A percentile compares a stretch with the other conserved stretches of the same genome.
These are phyloP conservation scores for Lathyrus aphaca DNA, from an alignment of 306 rosid species.

Conservation along the genomic window DNA sequence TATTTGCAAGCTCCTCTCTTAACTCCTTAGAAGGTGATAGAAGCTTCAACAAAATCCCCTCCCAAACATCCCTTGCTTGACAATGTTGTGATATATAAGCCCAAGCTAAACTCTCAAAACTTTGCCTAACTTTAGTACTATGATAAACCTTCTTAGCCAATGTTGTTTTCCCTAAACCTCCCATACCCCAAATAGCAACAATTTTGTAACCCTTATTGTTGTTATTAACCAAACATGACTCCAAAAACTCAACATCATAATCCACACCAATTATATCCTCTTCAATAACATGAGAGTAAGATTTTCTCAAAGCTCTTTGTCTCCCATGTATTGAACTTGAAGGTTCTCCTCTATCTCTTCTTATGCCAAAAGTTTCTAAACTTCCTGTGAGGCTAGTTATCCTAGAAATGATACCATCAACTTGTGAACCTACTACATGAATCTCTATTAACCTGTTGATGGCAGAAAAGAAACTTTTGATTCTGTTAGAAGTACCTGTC, in stretches of 20 bases:
- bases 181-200: conserved; percentile 64
- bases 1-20: conserved; percentile 38
- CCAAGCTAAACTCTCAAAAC: conserved; percentile 56
- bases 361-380: conserved; percentile 42
- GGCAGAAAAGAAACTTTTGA: conserved; percentile 38
- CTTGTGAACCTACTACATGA: conserved; percentile 39
- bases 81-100: conserved; percentile 63
- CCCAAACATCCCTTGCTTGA: conserved; percentile 60
- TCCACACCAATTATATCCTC: conserved; percentile 57
- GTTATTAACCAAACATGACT: conserved; percentile 35
- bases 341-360: conserved; percentile 33
- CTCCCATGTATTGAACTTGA: conserved; percentile 38
- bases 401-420: conserved; percentile 37
- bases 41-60: conserved; percentile 44
- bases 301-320: conserved; percentile 44
- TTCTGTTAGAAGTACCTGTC: conserved; percentile 20
- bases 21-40: conserved; percentile 41
- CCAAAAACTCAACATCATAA: conserved; percentile 42
- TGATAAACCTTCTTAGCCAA: conserved; percentile 56
- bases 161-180: conserved; percentile 67
- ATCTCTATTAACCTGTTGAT: conserved; percentile 29
- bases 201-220: conserved; percentile 32
- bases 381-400: conserved; percentile 32
- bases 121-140: conserved; percentile 35
- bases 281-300: conserved; percentile 57